Base-by-base conservation (phyloP, 129 eudicot species). In the Flaveria bidentis region DNA sequence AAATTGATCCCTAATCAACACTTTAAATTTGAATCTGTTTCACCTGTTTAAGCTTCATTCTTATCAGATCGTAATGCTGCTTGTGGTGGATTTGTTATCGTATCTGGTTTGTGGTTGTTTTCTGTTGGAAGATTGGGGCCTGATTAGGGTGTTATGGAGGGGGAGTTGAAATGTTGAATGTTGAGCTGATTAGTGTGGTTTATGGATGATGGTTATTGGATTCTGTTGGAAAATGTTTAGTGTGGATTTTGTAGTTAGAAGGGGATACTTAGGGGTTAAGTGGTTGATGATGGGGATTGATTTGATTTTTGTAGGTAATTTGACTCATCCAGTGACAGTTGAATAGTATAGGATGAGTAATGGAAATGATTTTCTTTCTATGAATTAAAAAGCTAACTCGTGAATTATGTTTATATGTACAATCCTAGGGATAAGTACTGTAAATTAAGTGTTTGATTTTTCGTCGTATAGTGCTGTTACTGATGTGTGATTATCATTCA, bases 1-100 rank as follows among this genome's bases (percentile, higher is more conserved):
- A 23, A 17, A 33, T 12, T 79, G 76, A 46, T 44, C 28, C 39
- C 61, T 69, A 10, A 49, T 39, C 13, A 52, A 46, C 82, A 69
- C 44, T 82, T 82, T 69, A 74, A 57, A 42, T 2, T 76, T 76
- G 61, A 72, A 71, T 62, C 42, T 62, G 68, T 30, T 28, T 6
- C 15, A 14, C 45, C 15, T 62, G 45, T 62, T 60, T 60, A 25
- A 60, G 13, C n/a, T 36, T 36, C 41, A 36, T 60, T 10, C 9
- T 60, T 62, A 7, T 62, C 28, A 28, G 44, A 26, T 62, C 11
- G 68, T 28, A 62, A 15, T 62, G 44, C 45, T 62, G 44, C 45
- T 62, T 9, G 64, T 50, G 5, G 16, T 50, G 55, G 20, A 4
- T 64, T 18, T 50, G 4, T 51, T 73, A 52, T n/a, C 75, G 56